phyloP scores from a whole-genome alignment of 2,329 filamentous ascomycete genomes.

The Gnomoniopsis smithogilvyi region DNA sequence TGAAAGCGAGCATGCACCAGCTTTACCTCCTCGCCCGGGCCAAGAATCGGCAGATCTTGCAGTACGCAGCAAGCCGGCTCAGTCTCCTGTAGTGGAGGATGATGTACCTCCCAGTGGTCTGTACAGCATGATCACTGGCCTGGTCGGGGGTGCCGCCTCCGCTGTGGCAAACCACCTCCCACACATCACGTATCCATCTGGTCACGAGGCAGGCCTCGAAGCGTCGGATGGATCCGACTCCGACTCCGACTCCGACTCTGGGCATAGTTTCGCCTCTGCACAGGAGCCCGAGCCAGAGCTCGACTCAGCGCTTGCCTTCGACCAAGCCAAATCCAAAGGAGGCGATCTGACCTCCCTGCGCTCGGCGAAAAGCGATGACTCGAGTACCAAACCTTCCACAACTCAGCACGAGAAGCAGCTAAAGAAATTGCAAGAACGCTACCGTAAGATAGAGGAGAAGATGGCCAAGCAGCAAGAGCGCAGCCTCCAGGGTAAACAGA shows the following conservation, averaged over 20 bases:
- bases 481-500: constrained; percentile 31
- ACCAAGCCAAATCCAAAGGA: not conserved
- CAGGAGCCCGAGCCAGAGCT: constrained; percentile 30
- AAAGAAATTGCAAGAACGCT: constrained; percentile 58
- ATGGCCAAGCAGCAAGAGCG: constrained; percentile 53
- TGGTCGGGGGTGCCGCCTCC: constrained; percentile 48
- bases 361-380: constrained; percentile 38
- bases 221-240: constrained; percentile 23
- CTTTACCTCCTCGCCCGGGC: constrained; percentile 17
- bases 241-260: constrained; percentile 44
- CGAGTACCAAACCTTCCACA: constrained; percentile 25
- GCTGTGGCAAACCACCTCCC: constrained; percentile 39
- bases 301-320: constrained; percentile 23
- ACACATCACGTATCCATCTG: constrained; percentile 27
- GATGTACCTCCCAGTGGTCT: constrained; percentile 40
- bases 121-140: constrained; percentile 54
- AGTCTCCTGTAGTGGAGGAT: constrained; percentile 10
- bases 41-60: constrained; percentile 13
- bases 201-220: constrained; percentile 29
- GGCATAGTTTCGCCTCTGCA: constrained; percentile 48
- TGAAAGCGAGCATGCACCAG: constrained; percentile 27
- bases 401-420: constrained; percentile 61
- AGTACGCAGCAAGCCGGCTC: constrained; percentile 9
- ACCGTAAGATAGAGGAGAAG: constrained; percentile 61
- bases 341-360: constrained; percentile 21